Conservation (phyloP, 2,329 filamentous ascomycete genomes). For the Fusarium sp. region DNA sequence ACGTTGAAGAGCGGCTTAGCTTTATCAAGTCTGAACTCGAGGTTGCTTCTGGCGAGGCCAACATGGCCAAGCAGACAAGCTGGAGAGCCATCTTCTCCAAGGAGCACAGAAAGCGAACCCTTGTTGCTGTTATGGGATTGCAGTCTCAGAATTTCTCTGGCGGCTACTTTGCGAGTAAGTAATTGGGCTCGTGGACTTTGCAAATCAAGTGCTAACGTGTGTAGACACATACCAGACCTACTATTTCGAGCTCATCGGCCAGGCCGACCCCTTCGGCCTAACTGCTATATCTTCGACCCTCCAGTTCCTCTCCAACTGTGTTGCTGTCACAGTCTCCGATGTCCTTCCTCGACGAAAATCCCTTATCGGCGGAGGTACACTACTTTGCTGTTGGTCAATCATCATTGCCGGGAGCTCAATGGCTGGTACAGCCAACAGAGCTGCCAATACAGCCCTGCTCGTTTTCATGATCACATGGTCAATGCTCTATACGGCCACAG, state of each 20-base stretch:
- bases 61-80: slow-evolving; percentile 47
- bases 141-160: slow-evolving; percentile 52
- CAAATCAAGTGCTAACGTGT: not conserved
- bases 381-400: slow-evolving; percentile 48
- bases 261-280: slow-evolving; percentile 49
- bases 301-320: slow-evolving; percentile 49
- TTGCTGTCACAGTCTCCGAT: slow-evolving; percentile 46
- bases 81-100: slow-evolving; percentile 52
- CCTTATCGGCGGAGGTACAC: slow-evolving; percentile 47
- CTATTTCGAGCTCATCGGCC: slow-evolving; percentile 52
- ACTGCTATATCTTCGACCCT: slow-evolving; percentile 51
- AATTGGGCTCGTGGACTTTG: accelerated
- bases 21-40: slow-evolving; percentile 50
- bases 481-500: slow-evolving; percentile 50
- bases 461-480: slow-evolving; percentile 52
- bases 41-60: slow-evolving; percentile 42
- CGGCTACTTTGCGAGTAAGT: slow-evolving; percentile 51
- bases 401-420: slow-evolving; percentile 48
- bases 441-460: slow-evolving; percentile 48
- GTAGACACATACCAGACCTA: slow-evolving; percentile 51
- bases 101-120: slow-evolving; percentile 46
- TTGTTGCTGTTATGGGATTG: slow-evolving; percentile 48
- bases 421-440: slow-evolving; percentile 36
- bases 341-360: slow-evolving; percentile 48
- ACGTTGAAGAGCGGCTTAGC: slow-evolving; percentile 44